A percentile compares a stretch with the other conserved stretches of the same genome.
Evolutionary conservation across 495 filamentous ascomycete genomes (phyloP).

Genomic region (Podospora anserina): DNA sequence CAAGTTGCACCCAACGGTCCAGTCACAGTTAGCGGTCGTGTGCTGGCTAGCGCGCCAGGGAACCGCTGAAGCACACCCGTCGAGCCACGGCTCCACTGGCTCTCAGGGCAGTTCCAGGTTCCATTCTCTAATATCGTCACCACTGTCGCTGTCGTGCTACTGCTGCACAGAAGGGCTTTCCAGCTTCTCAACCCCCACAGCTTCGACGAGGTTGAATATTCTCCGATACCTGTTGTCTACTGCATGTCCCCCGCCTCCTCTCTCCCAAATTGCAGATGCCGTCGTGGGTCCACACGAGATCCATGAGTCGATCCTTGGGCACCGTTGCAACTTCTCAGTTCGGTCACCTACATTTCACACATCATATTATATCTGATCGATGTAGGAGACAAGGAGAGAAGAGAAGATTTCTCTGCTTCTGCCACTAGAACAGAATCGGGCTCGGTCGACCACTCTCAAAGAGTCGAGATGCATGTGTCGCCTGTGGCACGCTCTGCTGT

Average conservation of each 20-base stretch:
- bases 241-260: neutral
- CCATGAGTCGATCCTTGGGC: slow-evolving; percentile 5
- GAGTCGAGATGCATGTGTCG: neutral
- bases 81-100: slow-evolving; percentile 1
- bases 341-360: neutral
- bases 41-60: slow-evolving; percentile 9
- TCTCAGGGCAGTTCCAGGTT: too few species aligned
- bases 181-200: neutral
- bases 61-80: neutral
- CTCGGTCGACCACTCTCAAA: neutral
- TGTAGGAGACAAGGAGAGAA: too few species aligned
- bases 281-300: neutral
- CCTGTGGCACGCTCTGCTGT: slow-evolving; percentile 5
- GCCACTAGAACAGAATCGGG: neutral
- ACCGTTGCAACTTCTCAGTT: neutral
- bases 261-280: neutral
- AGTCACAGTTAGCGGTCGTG: neutral
- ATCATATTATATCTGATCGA: neutral
- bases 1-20: neutral
- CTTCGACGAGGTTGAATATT: neutral
- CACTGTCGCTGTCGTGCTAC: too few species aligned
- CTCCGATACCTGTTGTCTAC: neutral
- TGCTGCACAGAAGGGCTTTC: neutral
- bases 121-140: too few species aligned
- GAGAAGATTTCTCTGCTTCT: neutral